Percentiles rank a stretch among this genome's conserved stretches.
Evolutionary conservation across 2,329 filamentous ascomycete genomes (phyloP).

Genomic region (Trichoderma arundinaceum): DNA sequence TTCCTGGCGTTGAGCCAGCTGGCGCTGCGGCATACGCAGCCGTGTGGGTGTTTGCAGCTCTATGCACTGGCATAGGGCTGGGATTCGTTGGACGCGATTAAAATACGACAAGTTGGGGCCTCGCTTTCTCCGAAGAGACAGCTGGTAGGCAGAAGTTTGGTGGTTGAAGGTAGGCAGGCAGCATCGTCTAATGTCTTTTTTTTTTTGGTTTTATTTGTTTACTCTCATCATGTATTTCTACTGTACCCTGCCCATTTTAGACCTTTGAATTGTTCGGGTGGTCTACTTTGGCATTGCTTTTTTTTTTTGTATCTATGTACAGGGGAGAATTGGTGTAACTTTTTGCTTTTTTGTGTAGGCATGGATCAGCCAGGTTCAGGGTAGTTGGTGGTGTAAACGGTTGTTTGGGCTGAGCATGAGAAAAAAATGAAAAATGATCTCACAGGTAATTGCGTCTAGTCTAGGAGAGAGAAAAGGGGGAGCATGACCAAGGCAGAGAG

Average conservation of each 20-base stretch:
- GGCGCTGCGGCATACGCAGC: conserved; percentile 76
- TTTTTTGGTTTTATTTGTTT: not conserved
- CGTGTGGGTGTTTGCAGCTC: conserved; percentile 73
- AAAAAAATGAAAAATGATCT: not conserved
- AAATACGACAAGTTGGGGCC: not conserved
- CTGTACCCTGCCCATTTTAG: not conserved
- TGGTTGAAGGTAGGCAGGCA: conserved; percentile 1
- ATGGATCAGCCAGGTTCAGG: conserved; percentile 9
- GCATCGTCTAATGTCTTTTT: not conserved
- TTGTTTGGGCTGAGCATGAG: not conserved
- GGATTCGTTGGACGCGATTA: conserved; percentile 56
- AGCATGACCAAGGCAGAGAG: no score
- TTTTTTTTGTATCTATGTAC: not conserved
- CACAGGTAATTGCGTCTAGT: not conserved
- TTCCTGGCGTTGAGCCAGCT: conserved; percentile 70
- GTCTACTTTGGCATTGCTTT: not conserved
- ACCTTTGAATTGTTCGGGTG: conserved; percentile 2
- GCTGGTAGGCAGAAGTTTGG: conserved; percentile 6
- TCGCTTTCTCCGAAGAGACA: conserved; percentile 10
- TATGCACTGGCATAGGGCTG: conserved; percentile 62
- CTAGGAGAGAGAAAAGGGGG: not conserved
- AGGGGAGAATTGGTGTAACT: not conserved
- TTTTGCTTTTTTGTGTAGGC: conserved; percentile 9
- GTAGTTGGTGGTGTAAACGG: conserved; percentile 14
- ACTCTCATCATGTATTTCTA: conserved; percentile 17